These are phyloP conservation scores for Vigna hirtella DNA, from an alignment of 306 rosid genomes.

Conservation along the genomic window DNA sequence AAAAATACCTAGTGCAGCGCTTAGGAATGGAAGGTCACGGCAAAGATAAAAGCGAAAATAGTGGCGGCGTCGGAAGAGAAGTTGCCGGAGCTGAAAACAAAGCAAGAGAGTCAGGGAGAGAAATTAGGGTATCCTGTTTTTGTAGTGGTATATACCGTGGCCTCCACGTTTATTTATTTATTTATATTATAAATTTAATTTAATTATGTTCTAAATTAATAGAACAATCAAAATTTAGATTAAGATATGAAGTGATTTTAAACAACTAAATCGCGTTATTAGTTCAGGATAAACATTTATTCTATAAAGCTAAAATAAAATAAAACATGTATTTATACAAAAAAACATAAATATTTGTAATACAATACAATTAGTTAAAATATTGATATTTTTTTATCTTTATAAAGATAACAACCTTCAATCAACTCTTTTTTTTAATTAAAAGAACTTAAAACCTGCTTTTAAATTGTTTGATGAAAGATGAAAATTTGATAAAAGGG, in stretches of 20 bases:
- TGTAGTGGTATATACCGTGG: not conserved
- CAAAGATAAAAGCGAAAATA: not conserved
- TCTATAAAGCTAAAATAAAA: not conserved
- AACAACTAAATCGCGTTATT: not conserved
- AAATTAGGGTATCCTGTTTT: constrained; percentile 28
- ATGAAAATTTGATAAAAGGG: too few species aligned
- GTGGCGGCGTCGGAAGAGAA: not conserved
- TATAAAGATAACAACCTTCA: too few species aligned
- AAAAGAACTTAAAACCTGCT: too few species aligned
- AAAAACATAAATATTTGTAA: too few species aligned
- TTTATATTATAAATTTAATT: not conserved
- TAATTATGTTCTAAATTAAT: not conserved
- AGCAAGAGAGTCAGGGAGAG: not conserved
- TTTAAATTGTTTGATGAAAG: too few species aligned
- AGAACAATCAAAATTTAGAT: not conserved
- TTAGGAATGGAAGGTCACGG: not conserved
- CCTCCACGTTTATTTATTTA: not conserved
- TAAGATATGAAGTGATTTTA: not conserved
- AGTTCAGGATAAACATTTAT: not conserved
- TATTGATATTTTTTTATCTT: too few species aligned
- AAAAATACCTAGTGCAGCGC: constrained; percentile 30
- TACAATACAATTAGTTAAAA: too few species aligned
- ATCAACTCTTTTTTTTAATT: too few species aligned
- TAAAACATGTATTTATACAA: not conserved
- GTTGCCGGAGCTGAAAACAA: constrained; percentile 1